Evolutionary conservation across 441 rosid genomes (phyloP).

Genomic region (Metrosideros polymorpha): DNA sequence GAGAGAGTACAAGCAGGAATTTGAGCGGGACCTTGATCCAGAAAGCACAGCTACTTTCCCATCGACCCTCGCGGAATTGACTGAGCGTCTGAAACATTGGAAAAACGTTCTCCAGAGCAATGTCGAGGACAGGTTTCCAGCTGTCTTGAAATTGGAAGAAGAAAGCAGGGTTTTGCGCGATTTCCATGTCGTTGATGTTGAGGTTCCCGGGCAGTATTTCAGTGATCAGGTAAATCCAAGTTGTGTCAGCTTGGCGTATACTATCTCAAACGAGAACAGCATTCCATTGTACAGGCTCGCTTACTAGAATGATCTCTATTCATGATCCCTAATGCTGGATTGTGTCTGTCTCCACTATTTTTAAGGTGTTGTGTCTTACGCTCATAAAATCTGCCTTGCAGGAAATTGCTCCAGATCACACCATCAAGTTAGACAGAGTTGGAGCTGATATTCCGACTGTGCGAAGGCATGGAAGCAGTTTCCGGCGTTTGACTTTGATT

Average conservation of each 20-base stretch:
- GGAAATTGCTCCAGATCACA: constrained; percentile 97
- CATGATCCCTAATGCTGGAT: not conserved
- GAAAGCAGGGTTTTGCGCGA: constrained; percentile 90
- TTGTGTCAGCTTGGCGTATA: not conserved
- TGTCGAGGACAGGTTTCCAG: constrained; percentile 93
- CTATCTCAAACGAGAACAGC: not conserved
- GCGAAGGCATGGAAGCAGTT: constrained; percentile 99
- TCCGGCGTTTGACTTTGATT: constrained; percentile 87
- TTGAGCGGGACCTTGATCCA: constrained; percentile 92
- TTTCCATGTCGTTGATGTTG: constrained; percentile 95
- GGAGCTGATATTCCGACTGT: constrained; percentile 99
- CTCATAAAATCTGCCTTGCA: constrained; percentile 13
- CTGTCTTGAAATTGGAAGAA: constrained; percentile 89
- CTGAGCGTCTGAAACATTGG: constrained; percentile 87
- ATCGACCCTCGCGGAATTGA: constrained; percentile 75
- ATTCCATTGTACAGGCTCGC: not conserved
- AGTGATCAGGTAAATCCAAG: constrained; percentile 64
- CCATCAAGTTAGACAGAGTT: constrained; percentile 86
- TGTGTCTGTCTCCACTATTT: not conserved
- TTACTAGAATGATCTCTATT: not conserved
- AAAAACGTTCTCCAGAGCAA: constrained; percentile 93
- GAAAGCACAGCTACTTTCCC: constrained; percentile 87
- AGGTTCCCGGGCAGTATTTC: constrained; percentile 98
- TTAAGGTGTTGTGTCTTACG: not conserved
- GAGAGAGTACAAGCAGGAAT: constrained; percentile 93